Conservation (phyloP, 2,329 filamentous ascomycete genomes). For the Botryosphaeria dothidea region DNA sequence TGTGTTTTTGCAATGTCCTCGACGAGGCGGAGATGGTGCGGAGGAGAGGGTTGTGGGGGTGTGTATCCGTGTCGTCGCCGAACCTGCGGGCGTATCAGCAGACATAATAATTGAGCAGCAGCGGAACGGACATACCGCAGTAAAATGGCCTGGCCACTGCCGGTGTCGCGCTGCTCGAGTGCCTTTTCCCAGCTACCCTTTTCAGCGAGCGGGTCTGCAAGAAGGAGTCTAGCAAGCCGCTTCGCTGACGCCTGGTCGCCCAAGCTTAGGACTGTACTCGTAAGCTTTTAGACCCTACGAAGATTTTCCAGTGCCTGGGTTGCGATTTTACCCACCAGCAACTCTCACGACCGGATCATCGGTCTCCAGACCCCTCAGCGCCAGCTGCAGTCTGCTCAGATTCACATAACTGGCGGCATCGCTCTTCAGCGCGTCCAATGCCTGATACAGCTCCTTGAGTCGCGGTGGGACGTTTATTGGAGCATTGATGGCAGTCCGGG, state of each 20-base stretch:
- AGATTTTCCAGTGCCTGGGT: neutral
- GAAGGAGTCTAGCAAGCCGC: constrained; percentile 64
- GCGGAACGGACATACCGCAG: constrained; percentile 36
- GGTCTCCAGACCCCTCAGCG: constrained; percentile 63
- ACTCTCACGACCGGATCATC: constrained; percentile 56
- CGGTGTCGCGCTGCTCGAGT: constrained; percentile 33
- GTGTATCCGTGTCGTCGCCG: constrained; percentile 51
- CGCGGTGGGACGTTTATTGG: constrained; percentile 54
- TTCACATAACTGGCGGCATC: constrained; percentile 64
- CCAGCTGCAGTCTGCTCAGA: constrained; percentile 70
- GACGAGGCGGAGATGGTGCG: constrained; percentile 66
- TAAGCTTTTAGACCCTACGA: constrained; percentile 21
- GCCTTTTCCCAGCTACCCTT: constrained; percentile 47
- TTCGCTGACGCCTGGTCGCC: constrained; percentile 58
- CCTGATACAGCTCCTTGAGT: constrained; percentile 59
- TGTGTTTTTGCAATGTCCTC: constrained; percentile 60
- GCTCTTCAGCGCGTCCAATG: constrained; percentile 62
- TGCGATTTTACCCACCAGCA: constrained; percentile 47
- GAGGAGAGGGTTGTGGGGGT: constrained; percentile 53
- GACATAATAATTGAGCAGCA: neutral
- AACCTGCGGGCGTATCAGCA: constrained; percentile 44
- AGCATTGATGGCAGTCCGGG: constrained; percentile 55
- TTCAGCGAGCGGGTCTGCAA: constrained; percentile 47
- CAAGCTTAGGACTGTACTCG: constrained; percentile 49
- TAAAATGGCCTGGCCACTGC: constrained; percentile 41